phyloP scores from a whole-genome alignment of 2,329 filamentous ascomycete genomes.

The Fusarium buxicola region DNA sequence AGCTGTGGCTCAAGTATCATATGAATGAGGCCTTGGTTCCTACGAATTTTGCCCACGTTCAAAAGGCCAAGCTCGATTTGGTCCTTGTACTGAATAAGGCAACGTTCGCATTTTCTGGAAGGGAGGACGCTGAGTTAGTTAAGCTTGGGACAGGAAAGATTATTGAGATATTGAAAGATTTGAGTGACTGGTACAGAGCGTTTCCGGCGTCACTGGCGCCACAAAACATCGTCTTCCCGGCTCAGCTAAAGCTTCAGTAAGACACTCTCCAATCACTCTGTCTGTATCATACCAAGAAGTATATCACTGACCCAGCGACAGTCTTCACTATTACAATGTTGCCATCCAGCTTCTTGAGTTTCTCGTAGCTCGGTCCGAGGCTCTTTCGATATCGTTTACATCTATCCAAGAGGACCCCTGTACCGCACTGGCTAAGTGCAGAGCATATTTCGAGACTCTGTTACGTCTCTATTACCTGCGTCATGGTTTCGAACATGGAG shows the following conservation, averaged over 20 bases:
- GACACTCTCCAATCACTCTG: neutral
- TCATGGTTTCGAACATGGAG: constrained; percentile 17
- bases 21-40: neutral
- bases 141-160: neutral
- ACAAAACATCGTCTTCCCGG: constrained; percentile 3
- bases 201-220: constrained; percentile 1
- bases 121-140: neutral
- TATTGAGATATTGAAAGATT: fast-evolving
- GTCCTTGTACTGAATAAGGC: neutral
- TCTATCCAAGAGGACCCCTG: neutral
- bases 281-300: no score
- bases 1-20: constrained; percentile 26
- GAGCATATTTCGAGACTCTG: constrained; percentile 18
- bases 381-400: no score
- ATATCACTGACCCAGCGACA: neutral
- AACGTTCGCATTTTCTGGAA: neutral
- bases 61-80: constrained; percentile 6
- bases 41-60: neutral
- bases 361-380: neutral
- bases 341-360: constrained; percentile 2
- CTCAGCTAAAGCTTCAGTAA: constrained; percentile 23
- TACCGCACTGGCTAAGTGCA: neutral
- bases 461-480: constrained; percentile 24
- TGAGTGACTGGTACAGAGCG: neutral
- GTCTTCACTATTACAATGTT: neutral